A percentile compares a stretch with the other conserved stretches of the same genome.
Conservation (phyloP, 495 filamentous ascomycete genomes). For the Penicillium macrosclerotiorum region DNA sequence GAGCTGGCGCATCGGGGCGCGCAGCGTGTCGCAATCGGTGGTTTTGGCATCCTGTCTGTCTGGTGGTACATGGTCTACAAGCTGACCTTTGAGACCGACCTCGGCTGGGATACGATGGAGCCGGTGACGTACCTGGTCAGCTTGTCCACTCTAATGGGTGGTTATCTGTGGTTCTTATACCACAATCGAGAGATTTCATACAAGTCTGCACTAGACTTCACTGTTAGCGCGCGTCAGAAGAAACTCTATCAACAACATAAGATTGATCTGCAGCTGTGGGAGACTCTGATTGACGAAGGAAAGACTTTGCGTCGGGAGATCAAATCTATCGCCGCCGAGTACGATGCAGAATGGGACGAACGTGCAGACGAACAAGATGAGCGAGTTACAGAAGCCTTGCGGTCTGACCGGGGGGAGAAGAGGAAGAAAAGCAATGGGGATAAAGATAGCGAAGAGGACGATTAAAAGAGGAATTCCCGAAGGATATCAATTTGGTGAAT, state of each 20-base stretch:
- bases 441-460: slow-evolving; percentile 34
- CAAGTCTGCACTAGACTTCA: slow-evolving; percentile 79
- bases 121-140: slow-evolving; percentile 87
- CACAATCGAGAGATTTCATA: slow-evolving; percentile 89
- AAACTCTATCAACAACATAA: slow-evolving; percentile 72
- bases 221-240: slow-evolving; percentile 73
- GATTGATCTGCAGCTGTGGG: slow-evolving; percentile 76
- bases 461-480: slow-evolving; percentile 18
- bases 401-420: slow-evolving; percentile 56
- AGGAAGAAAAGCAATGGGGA: slow-evolving; percentile 46
- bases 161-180: slow-evolving; percentile 92
- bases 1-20: slow-evolving; percentile 69
- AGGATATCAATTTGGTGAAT: slow-evolving; percentile 1
- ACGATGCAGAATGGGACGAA: slow-evolving; percentile 96
- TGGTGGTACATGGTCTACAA: slow-evolving; percentile 85
- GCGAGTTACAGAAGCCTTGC: slow-evolving; percentile 67
- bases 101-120: slow-evolving; percentile 91
- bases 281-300: slow-evolving; percentile 73
- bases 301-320: slow-evolving; percentile 81
- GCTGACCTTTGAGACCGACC: slow-evolving; percentile 72
- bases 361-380: slow-evolving; percentile 70
- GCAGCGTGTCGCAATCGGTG: slow-evolving; percentile 75
- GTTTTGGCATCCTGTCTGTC: slow-evolving; percentile 63
- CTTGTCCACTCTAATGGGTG: slow-evolving; percentile 77
- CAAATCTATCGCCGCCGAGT: slow-evolving; percentile 76